Conservation (phyloP, 139 green algal species). For the Tetradesmus obliquus region DNA sequence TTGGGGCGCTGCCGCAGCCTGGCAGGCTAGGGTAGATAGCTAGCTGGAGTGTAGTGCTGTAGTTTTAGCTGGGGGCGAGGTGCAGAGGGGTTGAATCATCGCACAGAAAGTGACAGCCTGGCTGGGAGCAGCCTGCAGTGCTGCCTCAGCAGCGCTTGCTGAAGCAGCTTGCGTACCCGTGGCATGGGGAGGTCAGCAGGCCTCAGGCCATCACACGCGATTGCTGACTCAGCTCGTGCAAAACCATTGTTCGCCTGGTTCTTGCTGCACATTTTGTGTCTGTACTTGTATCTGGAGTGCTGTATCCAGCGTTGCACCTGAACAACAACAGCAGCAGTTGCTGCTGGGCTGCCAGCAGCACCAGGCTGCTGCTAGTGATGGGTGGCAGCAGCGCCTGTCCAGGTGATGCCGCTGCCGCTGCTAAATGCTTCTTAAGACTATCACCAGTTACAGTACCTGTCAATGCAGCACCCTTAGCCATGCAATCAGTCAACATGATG, state of each 20-base stretch:
- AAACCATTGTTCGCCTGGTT: no score
- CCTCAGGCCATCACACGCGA: no score
- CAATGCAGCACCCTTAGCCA: not conserved
- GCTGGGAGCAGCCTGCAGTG: no score
- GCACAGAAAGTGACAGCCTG: no score
- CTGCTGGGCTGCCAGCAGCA: not conserved
- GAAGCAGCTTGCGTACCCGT: no score
- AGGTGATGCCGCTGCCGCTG: not conserved
- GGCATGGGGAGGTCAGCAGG: no score
- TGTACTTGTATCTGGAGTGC: no score
- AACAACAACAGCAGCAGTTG: not conserved
- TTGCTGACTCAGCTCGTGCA: no score
- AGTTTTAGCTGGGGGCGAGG: not conserved
- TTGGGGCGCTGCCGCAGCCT: constrained; percentile 2
- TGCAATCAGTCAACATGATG: not conserved
- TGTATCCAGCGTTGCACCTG: not conserved
- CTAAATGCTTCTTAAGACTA: not conserved
- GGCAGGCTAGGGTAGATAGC: not conserved
- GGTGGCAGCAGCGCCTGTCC: not conserved
- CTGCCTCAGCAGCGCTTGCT: no score
- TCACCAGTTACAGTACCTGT: not conserved
- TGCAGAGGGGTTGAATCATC: no score
- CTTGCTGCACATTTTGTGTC: no score
- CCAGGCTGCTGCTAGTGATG: not conserved
- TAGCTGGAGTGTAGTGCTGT: not conserved